Percentiles rank a stretch among this genome's conserved stretches.
Evolutionary conservation across 176 grass and related monocot species (phyloP).

Genomic region (Oryza brachyantha): DNA sequence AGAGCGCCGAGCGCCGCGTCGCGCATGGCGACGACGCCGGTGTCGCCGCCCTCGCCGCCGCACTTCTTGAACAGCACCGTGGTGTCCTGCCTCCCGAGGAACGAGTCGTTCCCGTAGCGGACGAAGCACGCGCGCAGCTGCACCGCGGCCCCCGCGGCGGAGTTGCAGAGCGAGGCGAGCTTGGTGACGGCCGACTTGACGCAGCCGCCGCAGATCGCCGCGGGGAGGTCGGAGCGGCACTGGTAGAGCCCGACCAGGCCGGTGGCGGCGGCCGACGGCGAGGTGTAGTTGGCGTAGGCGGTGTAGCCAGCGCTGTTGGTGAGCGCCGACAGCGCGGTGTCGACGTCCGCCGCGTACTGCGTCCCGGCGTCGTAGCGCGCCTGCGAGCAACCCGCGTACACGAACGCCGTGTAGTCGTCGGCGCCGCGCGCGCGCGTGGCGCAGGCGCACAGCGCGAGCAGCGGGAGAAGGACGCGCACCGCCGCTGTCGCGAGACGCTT

Average conservation of each 20-base stretch:
- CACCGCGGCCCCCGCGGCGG: slow-evolving; percentile 49
- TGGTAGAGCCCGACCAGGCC: slow-evolving; percentile 56
- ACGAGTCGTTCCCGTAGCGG: slow-evolving; percentile 87
- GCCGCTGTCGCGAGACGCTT: neutral
- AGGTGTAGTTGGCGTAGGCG: slow-evolving; percentile 57
- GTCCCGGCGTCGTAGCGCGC: slow-evolving; percentile 53
- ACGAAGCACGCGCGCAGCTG: slow-evolving; percentile 94
- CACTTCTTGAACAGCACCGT: slow-evolving; percentile 83
- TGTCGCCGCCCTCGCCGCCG: slow-evolving; percentile 39
- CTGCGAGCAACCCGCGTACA: slow-evolving; percentile 87
- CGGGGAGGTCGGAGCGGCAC: slow-evolving; percentile 76
- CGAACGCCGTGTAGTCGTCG: slow-evolving; percentile 70
- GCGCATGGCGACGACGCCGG: slow-evolving; percentile 48
- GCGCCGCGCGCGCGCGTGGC: neutral
- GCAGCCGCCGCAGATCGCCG: slow-evolving; percentile 57
- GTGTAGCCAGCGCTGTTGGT: slow-evolving; percentile 36
- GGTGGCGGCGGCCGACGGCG: slow-evolving; percentile 1
- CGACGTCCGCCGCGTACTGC: slow-evolving; percentile 53
- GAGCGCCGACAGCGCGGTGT: slow-evolving; percentile 53
- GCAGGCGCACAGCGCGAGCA: slow-evolving; percentile 22
- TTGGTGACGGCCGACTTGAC: slow-evolving; percentile 49
- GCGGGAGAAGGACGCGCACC: neutral
- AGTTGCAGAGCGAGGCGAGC: slow-evolving; percentile 58
- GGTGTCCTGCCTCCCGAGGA: slow-evolving; percentile 67
- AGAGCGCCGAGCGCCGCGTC: slow-evolving; percentile 64